Conservation (phyloP, 2,329 filamentous ascomycete species). For the Trichoderma afroharzianum region DNA sequence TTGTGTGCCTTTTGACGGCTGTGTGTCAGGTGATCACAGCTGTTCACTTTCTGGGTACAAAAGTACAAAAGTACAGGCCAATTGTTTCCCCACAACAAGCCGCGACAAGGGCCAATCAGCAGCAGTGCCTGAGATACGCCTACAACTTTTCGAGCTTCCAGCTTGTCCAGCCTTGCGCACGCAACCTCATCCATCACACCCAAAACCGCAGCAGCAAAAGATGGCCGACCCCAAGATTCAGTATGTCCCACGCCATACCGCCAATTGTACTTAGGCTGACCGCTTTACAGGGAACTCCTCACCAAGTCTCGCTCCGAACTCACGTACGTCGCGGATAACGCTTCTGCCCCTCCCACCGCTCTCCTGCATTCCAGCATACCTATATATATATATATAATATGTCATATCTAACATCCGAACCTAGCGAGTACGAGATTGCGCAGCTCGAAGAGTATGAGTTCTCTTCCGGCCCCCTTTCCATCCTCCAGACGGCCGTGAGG, state of each 20-base stretch:
- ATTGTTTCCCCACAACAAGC: not conserved
- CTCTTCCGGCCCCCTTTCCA: conserved; percentile 62
- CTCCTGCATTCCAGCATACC: conserved; percentile 17
- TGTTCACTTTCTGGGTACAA: not conserved
- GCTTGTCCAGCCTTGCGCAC: conserved; percentile 34
- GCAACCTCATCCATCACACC: conserved; percentile 21
- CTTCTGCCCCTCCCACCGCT: conserved; percentile 12
- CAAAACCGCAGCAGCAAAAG: conserved; percentile 21
- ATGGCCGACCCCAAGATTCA: conserved; percentile 72
- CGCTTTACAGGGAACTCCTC: conserved; percentile 68
- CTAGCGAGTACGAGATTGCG: conserved; percentile 84
- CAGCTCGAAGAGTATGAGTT: conserved; percentile 61
- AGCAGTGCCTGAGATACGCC: conserved; percentile 13
- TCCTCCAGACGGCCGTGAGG: conserved; percentile 94
- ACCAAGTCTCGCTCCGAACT: conserved; percentile 86
- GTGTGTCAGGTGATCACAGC: not conserved
- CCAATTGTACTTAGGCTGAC: conserved; percentile 27
- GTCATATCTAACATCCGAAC: conserved; percentile 11
- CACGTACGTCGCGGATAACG: conserved; percentile 60
- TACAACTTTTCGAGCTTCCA: conserved; percentile 33
- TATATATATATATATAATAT: not conserved
- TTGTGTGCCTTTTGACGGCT: conserved; percentile 16
- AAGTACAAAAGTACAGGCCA: not conserved
- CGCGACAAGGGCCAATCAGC: conserved; percentile 28
- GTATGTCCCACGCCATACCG: conserved; percentile 42